A percentile compares a stretch with the other conserved stretches of the same genome.
Conservation (phyloP, 2,329 filamentous ascomycete genomes). For the Zasmidium citrigriseum region DNA sequence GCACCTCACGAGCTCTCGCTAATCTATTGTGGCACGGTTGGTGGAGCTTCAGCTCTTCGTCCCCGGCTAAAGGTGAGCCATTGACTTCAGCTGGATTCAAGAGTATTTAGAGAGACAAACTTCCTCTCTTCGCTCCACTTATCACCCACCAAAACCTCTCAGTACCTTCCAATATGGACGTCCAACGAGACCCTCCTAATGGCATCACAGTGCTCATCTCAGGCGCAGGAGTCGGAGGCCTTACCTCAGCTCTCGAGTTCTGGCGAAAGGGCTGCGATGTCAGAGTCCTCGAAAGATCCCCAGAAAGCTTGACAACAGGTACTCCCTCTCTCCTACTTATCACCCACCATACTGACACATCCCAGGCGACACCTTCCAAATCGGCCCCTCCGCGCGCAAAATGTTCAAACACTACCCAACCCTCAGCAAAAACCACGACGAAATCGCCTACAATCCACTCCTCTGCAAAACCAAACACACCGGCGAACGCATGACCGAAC, state of each 20-base stretch:
- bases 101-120: no score
- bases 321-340: no score
- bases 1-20: no score
- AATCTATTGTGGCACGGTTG: no score
- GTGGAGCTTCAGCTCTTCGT: no score
- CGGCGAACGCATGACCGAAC: slow-evolving; percentile 1
- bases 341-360: neutral
- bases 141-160: no score
- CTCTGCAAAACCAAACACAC: neutral
- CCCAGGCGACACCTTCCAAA: slow-evolving; percentile 31
- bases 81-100: no score
- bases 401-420: slow-evolving; percentile 59
- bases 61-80: no score
- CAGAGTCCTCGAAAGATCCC: slow-evolving; percentile 17
- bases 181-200: slow-evolving; percentile 7
- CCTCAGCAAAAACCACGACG: slow-evolving; percentile 36
- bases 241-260: slow-evolving; percentile 24
- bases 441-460: slow-evolving; percentile 8
- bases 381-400: slow-evolving; percentile 54
- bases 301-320: neutral
- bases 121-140: no score
- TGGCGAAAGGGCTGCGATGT: slow-evolving; percentile 24
- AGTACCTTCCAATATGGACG: no score
- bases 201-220: slow-evolving; percentile 24
- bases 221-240: slow-evolving; percentile 23